Percentiles rank a stretch among this genome's conserved stretches.
Conservation (phyloP, 2,329 filamentous ascomycete species). For the Colletotrichum navitas region DNA sequence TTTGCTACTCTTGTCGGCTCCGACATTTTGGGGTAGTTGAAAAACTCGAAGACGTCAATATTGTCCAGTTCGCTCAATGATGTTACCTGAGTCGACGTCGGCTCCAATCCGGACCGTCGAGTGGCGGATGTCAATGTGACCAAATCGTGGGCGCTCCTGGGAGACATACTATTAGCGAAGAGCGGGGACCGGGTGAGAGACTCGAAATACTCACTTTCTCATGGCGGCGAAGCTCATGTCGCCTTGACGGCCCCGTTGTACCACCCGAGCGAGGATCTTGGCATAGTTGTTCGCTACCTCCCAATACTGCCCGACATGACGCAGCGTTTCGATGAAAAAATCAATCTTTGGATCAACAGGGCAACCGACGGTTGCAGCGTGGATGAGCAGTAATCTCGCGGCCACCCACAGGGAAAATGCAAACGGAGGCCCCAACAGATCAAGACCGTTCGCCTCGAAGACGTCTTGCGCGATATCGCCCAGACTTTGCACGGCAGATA, state of each 20-base stretch:
- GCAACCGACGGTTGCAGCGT: slow-evolving; percentile 55
- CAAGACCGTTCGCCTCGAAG: slow-evolving; percentile 57
- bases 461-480: slow-evolving; percentile 59
- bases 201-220: slow-evolving; percentile 52
- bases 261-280: slow-evolving; percentile 55
- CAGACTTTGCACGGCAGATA: slow-evolving; percentile 59
- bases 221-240: slow-evolving; percentile 54
- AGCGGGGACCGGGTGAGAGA: not conserved
- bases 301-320: slow-evolving; percentile 58
- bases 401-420: slow-evolving; percentile 61
- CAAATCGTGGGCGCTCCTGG: slow-evolving; percentile 55
- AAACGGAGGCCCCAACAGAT: slow-evolving; percentile 58
- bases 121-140: slow-evolving; percentile 53
- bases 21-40: slow-evolving; percentile 56
- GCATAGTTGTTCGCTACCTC: slow-evolving; percentile 59
- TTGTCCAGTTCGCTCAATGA: slow-evolving; percentile 57
- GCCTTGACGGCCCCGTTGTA: slow-evolving; percentile 53
- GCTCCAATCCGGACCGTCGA: slow-evolving; percentile 54
- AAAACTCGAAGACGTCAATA: slow-evolving; percentile 61
- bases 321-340: slow-evolving; percentile 58
- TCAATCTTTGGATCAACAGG: slow-evolving; percentile 55
- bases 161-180: slow-evolving; percentile 26
- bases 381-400: slow-evolving; percentile 56
- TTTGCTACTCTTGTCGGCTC: slow-evolving; percentile 41
- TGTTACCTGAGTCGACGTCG: slow-evolving; percentile 54